Conservation (phyloP, 2,329 filamentous ascomycete genomes). For the Waltergamsia citrina region DNA sequence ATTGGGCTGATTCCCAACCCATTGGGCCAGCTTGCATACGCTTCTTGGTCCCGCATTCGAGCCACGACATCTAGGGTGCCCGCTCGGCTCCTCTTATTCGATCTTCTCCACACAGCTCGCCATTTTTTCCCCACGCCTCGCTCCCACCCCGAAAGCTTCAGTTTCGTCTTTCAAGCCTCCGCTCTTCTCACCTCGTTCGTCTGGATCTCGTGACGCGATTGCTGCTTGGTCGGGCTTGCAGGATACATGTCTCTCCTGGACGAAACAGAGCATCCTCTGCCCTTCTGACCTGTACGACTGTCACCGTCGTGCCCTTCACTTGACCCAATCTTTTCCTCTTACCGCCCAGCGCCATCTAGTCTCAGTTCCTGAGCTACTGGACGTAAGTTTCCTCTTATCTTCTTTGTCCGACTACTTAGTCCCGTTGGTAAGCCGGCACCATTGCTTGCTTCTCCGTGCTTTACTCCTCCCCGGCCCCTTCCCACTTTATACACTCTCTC, state of each 20-base stretch:
- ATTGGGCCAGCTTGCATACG: slow-evolving; percentile 26
- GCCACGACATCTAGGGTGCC: slow-evolving; percentile 24
- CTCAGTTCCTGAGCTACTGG: neutral
- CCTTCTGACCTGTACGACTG: neutral
- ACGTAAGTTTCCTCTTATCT: neutral
- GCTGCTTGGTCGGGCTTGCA: slow-evolving; percentile 19
- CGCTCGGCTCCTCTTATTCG: slow-evolving; percentile 17
- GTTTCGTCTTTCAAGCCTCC: slow-evolving; percentile 7
- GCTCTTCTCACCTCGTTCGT: neutral
- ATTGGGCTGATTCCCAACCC: slow-evolving; percentile 8
- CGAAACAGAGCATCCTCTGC: slow-evolving; percentile 1
- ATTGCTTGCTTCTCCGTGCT: neutral
- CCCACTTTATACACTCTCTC: neutral
- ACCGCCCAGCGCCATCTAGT: slow-evolving; percentile 1
- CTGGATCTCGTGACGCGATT: slow-evolving; percentile 3
- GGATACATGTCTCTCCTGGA: slow-evolving; percentile 4
- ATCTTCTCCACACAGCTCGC: slow-evolving; percentile 18
- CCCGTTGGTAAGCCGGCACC: neutral
- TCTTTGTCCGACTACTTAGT: neutral
- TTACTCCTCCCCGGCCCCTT: neutral
- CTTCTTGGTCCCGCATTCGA: slow-evolving; percentile 26
- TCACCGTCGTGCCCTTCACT: neutral
- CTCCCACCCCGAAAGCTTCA: slow-evolving; percentile 11
- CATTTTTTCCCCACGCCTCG: slow-evolving; percentile 20
- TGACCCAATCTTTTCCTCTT: slow-evolving; percentile 1